phyloP scores from a whole-genome alignment of 1,284 basidiomycete species.

The Apiotrichum domesticum region DNA sequence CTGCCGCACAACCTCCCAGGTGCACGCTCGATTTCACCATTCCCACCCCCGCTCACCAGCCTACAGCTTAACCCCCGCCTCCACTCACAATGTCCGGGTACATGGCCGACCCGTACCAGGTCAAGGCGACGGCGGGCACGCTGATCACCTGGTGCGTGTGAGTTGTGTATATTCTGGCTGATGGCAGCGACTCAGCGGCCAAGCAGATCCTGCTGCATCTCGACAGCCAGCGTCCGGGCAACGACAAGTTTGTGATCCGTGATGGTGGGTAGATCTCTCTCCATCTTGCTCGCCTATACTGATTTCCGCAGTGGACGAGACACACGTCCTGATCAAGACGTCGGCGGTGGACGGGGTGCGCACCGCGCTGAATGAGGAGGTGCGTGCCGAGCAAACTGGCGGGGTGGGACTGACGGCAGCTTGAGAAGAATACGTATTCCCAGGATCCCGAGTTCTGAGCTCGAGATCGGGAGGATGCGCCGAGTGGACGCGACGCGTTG shows the following conservation, averaged over 20 bases:
- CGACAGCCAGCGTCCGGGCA: constrained; percentile 30
- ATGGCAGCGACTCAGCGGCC: constrained; percentile 39
- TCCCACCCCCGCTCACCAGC: background rate
- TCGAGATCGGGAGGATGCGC: too few species aligned
- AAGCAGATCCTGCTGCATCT: constrained; percentile 43
- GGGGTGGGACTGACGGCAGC: constrained; percentile 15
- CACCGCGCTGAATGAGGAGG: constrained; percentile 34
- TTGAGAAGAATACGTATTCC: constrained; percentile 44
- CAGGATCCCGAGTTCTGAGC: constrained; percentile 28
- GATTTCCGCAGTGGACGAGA: constrained; percentile 31
- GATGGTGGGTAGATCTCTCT: constrained; percentile 26
- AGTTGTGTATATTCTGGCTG: background rate
- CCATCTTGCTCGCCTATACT: background rate
- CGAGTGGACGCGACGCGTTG: too few species aligned
- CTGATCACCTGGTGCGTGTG: constrained; percentile 15
- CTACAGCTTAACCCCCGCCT: too few species aligned
- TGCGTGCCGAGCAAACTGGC: constrained; percentile 9
- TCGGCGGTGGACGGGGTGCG: constrained; percentile 35
- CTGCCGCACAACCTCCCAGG: too few species aligned
- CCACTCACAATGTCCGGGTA: background rate
- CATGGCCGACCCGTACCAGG: constrained; percentile 17
- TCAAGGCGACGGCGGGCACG: constrained; percentile 15
- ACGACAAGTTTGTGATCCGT: constrained; percentile 33
- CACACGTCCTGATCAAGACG: constrained; percentile 36
- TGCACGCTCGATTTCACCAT: too few species aligned